Conservation (phyloP, 495 filamentous ascomycete species). For the Hypoxylon crocopeplum region DNA sequence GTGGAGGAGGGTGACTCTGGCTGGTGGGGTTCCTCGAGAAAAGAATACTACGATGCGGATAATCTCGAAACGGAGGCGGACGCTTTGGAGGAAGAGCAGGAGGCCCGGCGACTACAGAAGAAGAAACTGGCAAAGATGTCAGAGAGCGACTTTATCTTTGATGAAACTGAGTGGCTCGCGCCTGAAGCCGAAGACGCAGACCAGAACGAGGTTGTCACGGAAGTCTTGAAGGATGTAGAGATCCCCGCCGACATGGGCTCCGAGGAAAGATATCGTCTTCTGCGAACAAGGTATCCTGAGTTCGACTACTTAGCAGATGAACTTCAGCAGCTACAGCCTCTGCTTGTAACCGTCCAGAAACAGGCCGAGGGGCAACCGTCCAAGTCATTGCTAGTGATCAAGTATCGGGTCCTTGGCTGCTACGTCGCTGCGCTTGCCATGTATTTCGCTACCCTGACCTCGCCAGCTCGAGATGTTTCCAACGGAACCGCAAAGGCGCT, state of each 20-base stretch:
- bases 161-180: conserved; percentile 82
- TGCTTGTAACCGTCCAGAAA: conserved; percentile 62
- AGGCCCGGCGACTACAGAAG: conserved; percentile 84
- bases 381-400: conserved; percentile 65
- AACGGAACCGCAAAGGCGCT: conserved; percentile 61
- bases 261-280: conserved; percentile 76
- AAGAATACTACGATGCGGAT: conserved; percentile 92
- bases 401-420: conserved; percentile 76
- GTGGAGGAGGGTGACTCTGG: conserved; percentile 79
- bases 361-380: conserved; percentile 61
- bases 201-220: conserved; percentile 69
- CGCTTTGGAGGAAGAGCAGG: conserved; percentile 89
- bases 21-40: conserved; percentile 86
- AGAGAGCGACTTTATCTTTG: conserved; percentile 90
- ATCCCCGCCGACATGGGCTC: conserved; percentile 79
- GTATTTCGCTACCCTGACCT: conserved; percentile 92
- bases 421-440: conserved; percentile 87
- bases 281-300: conserved; percentile 86
- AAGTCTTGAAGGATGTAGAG: conserved; percentile 80
- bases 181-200: conserved; percentile 51
- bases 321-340: conserved; percentile 72
- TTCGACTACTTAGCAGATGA: conserved; percentile 86
- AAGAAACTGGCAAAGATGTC: conserved; percentile 86
- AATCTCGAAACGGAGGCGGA: conserved; percentile 89
- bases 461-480: conserved; percentile 62